These are phyloP conservation scores for Penicillium fimorum DNA, from an alignment of 495 filamentous ascomycete species.

Conservation along the genomic window DNA sequence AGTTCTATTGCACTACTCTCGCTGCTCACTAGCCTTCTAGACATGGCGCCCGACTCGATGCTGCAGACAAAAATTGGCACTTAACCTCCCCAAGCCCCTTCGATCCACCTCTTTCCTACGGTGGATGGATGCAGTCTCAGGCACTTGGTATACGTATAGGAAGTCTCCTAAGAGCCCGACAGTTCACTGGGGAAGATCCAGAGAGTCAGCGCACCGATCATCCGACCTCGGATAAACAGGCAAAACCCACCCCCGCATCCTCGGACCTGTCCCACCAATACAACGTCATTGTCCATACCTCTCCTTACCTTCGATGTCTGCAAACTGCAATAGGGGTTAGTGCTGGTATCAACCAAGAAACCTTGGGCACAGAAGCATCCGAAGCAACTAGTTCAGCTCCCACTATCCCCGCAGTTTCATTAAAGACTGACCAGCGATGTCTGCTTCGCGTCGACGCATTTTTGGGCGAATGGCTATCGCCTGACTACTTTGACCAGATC, in stretches of 20 bases:
- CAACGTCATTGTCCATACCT: constrained; percentile 83
- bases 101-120: constrained; percentile 92
- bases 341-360: constrained; percentile 76
- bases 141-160: constrained; percentile 77
- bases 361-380: constrained; percentile 22
- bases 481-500: constrained; percentile 89
- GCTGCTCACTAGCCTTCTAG: constrained; percentile 40
- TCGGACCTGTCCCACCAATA: constrained; percentile 57
- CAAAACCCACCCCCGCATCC: constrained; percentile 22
- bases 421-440: constrained; percentile 25
- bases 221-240: constrained; percentile 16
- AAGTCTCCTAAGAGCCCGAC: constrained; percentile 58
- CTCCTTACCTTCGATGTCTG: constrained; percentile 87
- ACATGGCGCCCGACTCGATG: constrained; percentile 90
- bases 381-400: constrained; percentile 13
- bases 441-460: constrained; percentile 81
- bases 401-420: constrained; percentile 1
- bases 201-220: constrained; percentile 14
- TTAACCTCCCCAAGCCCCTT: constrained; percentile 92
- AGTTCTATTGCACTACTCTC: background rate
- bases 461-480: constrained; percentile 92
- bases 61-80: constrained; percentile 92
- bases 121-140: constrained; percentile 85
- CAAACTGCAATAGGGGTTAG: constrained; percentile 91
- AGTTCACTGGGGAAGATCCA: constrained; percentile 25